Evolutionary conservation across 352 stramenopile species (phyloP), one percentile per base, ranked within the genome.

Genomic region (Plasmopara muralis): DNA sequence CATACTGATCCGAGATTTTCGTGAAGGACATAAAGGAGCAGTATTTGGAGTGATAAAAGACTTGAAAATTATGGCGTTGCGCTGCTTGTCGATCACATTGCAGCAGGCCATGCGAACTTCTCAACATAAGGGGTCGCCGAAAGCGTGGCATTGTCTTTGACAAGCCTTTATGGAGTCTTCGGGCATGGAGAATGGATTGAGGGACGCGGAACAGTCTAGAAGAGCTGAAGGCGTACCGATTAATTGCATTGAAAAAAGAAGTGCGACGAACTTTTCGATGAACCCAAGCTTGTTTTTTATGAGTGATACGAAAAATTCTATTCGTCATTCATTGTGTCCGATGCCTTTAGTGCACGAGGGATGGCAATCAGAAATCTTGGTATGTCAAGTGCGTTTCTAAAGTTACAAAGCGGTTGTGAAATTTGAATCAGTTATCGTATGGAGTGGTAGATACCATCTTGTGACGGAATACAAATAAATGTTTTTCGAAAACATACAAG

Each of bases 21-120:
- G 69, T 7, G 72, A 84, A 45, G 71, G 79, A 7, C 62, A 73
- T 2, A 74, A 73, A 18, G 79, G 77, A 14, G 79, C 77, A 42
- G 66, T 82, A 1, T 73, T 85, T 16, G 79, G 79, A 0, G 29
- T 87, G 0, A 69, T 64, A 13, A 87, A 85, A 44, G 79, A 74
- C 5, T 16, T 86, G 6, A 64, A 0, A 57, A 87, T 15, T 53
- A 83, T 18, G 79, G 79, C 3, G 76, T 67, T 0, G 71, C 70
- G 2, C 53, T 86, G 12, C 82, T 90, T 58, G 75, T 75, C 2
- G 75, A 87, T 38, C 72, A 85, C 39, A 50, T 90, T 25, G 77
- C 63, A 8, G 83, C 74, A 77, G 77, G 13, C 56, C 64, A 13
- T 77, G 84, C 54, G 88, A 90, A 84, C 47, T 58, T 9, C 53